These are phyloP conservation scores for Kockiozyma suomiensis DNA, from an alignment of 805 yeast species.

Conservation along the genomic window DNA sequence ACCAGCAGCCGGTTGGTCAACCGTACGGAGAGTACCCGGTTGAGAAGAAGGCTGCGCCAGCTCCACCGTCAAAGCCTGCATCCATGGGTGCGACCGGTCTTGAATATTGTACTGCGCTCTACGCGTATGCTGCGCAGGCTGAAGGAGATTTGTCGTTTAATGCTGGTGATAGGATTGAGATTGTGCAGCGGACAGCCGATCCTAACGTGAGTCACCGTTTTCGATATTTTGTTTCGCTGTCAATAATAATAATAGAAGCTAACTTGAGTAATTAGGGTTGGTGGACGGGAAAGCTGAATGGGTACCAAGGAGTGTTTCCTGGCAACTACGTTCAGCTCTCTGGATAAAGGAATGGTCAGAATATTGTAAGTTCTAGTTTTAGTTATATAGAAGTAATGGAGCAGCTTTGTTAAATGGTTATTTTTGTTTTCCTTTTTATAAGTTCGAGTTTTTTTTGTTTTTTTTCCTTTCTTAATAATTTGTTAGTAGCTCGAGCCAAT, in stretches of 20 bases:
- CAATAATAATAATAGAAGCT: neutral
- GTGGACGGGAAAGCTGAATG: constrained; percentile 94
- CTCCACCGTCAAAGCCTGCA: constrained; percentile 43
- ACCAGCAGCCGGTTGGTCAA: constrained; percentile 15
- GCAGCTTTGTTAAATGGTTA: neutral
- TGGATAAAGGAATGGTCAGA: neutral
- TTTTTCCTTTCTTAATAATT: too few species aligned
- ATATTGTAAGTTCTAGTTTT: neutral
- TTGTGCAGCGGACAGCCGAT: constrained; percentile 79
- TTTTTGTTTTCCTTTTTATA: neutral
- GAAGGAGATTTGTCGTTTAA: constrained; percentile 85
- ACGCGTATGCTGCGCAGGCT: constrained; percentile 91
- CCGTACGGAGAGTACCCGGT: constrained; percentile 18
- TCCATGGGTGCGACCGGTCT: constrained; percentile 42
- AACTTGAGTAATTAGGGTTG: constrained; percentile 57
- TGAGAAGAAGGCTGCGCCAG: constrained; percentile 31
- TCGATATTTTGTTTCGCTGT: neutral
- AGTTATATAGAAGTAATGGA: neutral
- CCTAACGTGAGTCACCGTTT: constrained; percentile 49
- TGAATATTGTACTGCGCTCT: constrained; percentile 75
- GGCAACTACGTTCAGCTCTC: constrained; percentile 86
- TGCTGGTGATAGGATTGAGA: constrained; percentile 84
- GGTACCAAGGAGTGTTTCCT: constrained; percentile 89
- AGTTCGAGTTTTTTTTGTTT: neutral
- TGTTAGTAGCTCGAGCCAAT: too few species aligned